Percentiles rank a stretch among this genome's conserved stretches.
These are phyloP conservation scores for Phytophthora constricta DNA, from an alignment of 352 stramenopile genomes.

Conservation along the genomic window DNA sequence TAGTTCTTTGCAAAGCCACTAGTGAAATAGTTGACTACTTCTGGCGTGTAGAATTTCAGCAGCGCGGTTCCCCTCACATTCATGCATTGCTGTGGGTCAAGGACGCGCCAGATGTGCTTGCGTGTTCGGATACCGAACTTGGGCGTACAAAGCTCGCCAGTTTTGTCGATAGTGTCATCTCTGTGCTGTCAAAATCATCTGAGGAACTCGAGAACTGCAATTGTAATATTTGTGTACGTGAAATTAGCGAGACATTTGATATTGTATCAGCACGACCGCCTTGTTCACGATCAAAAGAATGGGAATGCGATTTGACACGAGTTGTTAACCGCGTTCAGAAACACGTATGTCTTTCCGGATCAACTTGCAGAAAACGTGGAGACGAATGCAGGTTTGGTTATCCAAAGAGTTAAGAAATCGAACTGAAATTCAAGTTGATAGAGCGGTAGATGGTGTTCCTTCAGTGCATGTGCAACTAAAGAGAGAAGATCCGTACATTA, in stretches of 20 bases:
- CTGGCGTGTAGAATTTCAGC: conserved; percentile 36
- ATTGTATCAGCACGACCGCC: not conserved
- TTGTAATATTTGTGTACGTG: not conserved
- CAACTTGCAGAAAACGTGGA: conserved; percentile 4
- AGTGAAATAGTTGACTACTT: conserved; percentile 25
- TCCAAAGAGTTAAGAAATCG: conserved; percentile 6
- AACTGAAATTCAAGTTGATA: not conserved
- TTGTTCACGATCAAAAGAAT: not conserved
- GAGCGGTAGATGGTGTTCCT: not conserved
- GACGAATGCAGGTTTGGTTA: conserved; percentile 16
- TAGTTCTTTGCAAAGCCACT: conserved; percentile 9
- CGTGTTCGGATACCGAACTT: conserved; percentile 11
- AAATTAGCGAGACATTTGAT: not conserved
- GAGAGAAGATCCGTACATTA: conserved; percentile 8
- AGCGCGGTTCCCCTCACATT: conserved; percentile 30
- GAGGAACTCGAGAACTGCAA: not conserved
- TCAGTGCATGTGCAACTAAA: conserved; percentile 3
- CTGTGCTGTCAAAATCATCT: not conserved
- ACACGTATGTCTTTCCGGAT: conserved; percentile 9
- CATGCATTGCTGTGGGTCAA: conserved; percentile 30
- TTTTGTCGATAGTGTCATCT: conserved; percentile 6
- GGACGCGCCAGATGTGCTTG: conserved; percentile 17
- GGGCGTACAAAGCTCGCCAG: not conserved
- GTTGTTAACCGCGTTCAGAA: conserved; percentile 11
- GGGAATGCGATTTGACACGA: conserved; percentile 4